Evolutionary conservation across 495 filamentous ascomycete species (phyloP), one percentile per base, ranked within the genome.

Genomic region (Penicillium lividum): DNA sequence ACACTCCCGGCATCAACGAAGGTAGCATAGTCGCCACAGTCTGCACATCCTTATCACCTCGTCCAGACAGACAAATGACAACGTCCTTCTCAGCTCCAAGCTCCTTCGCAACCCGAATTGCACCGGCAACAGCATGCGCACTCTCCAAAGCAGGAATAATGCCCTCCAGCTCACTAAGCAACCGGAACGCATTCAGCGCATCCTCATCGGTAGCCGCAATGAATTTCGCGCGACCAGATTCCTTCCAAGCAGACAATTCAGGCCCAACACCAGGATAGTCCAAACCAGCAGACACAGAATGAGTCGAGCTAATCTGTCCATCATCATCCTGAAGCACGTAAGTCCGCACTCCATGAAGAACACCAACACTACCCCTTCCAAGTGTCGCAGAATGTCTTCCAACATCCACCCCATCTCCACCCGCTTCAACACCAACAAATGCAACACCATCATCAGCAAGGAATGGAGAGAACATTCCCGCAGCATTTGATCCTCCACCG

Each of bases 391-490:
- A 85, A 74, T 98, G 93, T 25, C 89, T 80, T 0, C 73, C 63
- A 1, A 92, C 96, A 63, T 95, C 85, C 10, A 96, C 56, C 51
- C 93, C 93, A 59, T 96, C 92, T 25, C 51, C 46, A 11, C 43
- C 51, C 4, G 57, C 57, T 18, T 59, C 94, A 5, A 98, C 93
- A 54, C 94, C 94, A 5, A 98, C 76, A 0, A 98, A 83, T 71
- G 91, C 91, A 57, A 98, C 94, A 62, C 79, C 84, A 1, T 82
- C 80, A 62, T 98, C 93, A 42, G 90, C 85, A 34, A 88, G 82
- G 80, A 98, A 98, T 16, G 94, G 94, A 68, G 95, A 92, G 78
- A 98, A 96, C 90, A 96, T 97, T 75, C 92, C 92, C 25, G 87
- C 85, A 7, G 92, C 92, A 68, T 96, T 97, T 65, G 83, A 89